Evolutionary conservation across 2,329 filamentous ascomycete genomes (phyloP).

Genomic region (Microsporum canis): DNA sequence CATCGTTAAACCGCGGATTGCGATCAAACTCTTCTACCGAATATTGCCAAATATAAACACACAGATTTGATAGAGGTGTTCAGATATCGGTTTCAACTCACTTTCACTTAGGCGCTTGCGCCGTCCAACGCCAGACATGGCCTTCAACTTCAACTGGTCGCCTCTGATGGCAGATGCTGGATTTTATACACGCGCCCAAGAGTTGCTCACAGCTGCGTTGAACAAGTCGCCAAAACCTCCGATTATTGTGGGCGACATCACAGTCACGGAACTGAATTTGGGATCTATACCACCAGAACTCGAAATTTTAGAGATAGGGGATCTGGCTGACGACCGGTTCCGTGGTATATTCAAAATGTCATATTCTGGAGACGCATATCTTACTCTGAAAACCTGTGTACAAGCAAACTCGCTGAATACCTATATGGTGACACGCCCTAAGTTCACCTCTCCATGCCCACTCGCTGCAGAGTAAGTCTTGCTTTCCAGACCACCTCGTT

Average conservation of each 20-base stretch:
- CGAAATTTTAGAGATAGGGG: constrained; percentile 95
- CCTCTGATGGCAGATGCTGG: constrained; percentile 89
- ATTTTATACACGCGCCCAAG: constrained; percentile 80
- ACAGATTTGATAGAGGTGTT: background rate
- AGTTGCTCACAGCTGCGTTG: constrained; percentile 84
- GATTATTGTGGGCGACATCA: constrained; percentile 98
- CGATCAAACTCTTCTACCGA: background rate
- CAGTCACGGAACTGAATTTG: constrained; percentile 94
- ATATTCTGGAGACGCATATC: constrained; percentile 86
- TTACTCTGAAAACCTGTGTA: constrained; percentile 90
- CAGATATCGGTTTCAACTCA: background rate
- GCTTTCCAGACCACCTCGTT: background rate
- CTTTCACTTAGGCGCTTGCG: background rate
- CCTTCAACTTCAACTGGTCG: constrained; percentile 99
- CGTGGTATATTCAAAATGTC: constrained; percentile 99
- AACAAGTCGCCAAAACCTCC: constrained; percentile 98
- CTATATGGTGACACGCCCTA: constrained; percentile 80
- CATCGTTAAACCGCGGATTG: background rate
- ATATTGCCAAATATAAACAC: background rate
- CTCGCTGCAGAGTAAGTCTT: constrained; percentile 59
- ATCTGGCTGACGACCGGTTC: constrained; percentile 92
- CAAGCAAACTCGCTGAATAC: constrained; percentile 98
- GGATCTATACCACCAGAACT: constrained; percentile 88
- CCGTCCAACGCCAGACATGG: constrained; percentile 49
- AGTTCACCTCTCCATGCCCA: constrained; percentile 85